Evolutionary conservation across 176 grass and related monocot species (phyloP).

Genomic region (Echinochloa phyllopogon): DNA sequence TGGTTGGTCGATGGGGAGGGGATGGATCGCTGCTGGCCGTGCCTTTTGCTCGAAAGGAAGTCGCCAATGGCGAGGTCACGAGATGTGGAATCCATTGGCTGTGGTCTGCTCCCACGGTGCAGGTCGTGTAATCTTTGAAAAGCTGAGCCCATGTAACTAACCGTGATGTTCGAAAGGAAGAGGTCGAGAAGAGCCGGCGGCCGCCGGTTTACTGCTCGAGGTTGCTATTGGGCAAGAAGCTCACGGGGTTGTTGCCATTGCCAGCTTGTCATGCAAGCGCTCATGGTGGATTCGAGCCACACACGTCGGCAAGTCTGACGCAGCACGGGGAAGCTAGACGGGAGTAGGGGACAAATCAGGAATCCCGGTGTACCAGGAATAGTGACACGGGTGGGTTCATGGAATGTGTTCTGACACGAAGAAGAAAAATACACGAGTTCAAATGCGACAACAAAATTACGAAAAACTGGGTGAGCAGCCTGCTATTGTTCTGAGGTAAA

Average conservation of each 20-base stretch:
- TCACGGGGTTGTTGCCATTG: constrained; percentile 42
- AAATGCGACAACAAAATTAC: not conserved
- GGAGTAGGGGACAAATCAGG: not conserved
- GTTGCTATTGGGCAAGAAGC: constrained; percentile 23
- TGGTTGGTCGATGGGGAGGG: constrained; percentile 56
- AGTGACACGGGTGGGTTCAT: not conserved
- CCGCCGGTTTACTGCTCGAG: not conserved
- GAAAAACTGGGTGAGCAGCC: not conserved
- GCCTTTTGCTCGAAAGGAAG: constrained; percentile 46
- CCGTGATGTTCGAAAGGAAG: constrained; percentile 36
- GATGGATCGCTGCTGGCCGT: constrained; percentile 47
- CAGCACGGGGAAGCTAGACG: not conserved
- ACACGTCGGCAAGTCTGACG: constrained; percentile 1
- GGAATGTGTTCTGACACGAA: constrained; percentile 3
- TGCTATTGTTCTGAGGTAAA: not conserved
- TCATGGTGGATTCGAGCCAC: not conserved
- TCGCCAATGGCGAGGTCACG: constrained; percentile 62
- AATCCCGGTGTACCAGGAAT: not conserved
- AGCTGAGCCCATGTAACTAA: constrained; percentile 6
- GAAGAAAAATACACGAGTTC: not conserved
- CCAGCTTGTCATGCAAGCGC: constrained; percentile 2
- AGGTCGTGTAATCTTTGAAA: constrained; percentile 21
- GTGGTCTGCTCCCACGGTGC: not conserved
- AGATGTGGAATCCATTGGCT: constrained; percentile 29
- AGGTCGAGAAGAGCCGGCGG: not conserved